These are phyloP conservation scores for Cercospora sp. DNA, from an alignment of 2,329 filamentous ascomycete species.

Conservation along the genomic window DNA sequence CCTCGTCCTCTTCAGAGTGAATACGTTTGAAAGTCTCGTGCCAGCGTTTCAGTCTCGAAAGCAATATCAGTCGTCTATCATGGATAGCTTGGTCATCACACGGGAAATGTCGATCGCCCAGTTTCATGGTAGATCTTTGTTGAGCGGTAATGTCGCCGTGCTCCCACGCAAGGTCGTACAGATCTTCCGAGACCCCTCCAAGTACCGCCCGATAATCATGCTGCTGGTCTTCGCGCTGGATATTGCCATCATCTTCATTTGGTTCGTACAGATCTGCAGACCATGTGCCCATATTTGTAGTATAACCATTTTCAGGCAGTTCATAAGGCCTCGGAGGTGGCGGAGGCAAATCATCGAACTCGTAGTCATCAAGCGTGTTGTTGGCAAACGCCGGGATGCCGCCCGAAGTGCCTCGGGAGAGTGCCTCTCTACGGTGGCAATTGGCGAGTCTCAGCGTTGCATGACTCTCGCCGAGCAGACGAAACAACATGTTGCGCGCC, in stretches of 20 bases:
- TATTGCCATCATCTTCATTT: neutral
- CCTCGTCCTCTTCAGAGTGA: slow-evolving; percentile 6
- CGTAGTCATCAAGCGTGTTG: slow-evolving; percentile 3
- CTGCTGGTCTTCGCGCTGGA: neutral
- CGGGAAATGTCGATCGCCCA: slow-evolving; percentile 6
- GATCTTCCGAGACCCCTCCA: neutral
- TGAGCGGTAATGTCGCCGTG: slow-evolving; percentile 3
- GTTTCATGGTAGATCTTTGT: slow-evolving; percentile 5
- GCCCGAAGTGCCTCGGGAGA: neutral
- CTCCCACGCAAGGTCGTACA: slow-evolving; percentile 1
- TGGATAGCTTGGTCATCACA: neutral
- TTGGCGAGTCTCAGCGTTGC: slow-evolving; percentile 2
- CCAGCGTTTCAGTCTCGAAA: slow-evolving; percentile 13
- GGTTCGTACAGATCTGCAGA: neutral
- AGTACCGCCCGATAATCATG: neutral
- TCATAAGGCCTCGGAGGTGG: slow-evolving; percentile 7
- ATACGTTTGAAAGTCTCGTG: slow-evolving; percentile 14
- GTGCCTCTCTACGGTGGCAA: neutral
- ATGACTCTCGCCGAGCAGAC: slow-evolving; percentile 7
- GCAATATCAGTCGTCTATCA: neutral
- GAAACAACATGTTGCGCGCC: slow-evolving; percentile 7
- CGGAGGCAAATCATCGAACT: neutral
- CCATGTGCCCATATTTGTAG: neutral
- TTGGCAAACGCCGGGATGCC: slow-evolving; percentile 5
- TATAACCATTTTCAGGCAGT: neutral